Conservation (phyloP, 805 yeast genomes). For the Kodamaea laetipori region DNA sequence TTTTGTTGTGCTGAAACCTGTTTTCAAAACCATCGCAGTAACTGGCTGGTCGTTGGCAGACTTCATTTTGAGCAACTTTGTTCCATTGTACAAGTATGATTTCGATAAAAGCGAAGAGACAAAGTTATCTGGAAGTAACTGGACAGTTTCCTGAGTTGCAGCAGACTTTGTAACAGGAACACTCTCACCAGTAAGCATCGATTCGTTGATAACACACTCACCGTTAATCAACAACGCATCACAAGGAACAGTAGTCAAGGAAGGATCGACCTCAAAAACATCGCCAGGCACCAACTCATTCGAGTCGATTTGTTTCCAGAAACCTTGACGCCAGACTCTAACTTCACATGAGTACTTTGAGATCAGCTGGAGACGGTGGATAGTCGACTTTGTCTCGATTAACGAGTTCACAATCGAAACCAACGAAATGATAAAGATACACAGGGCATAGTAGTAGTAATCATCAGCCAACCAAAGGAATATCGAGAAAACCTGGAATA, state of each 20-base stretch:
- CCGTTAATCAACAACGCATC: slow-evolving; percentile 87
- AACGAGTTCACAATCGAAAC: slow-evolving; percentile 78
- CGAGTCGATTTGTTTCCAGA: slow-evolving; percentile 82
- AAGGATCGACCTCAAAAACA: slow-evolving; percentile 88
- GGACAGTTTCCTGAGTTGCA: slow-evolving; percentile 63
- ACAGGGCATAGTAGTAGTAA: slow-evolving; percentile 90
- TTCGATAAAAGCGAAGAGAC: slow-evolving; percentile 68
- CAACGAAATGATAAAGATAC: slow-evolving; percentile 85
- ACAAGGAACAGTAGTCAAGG: slow-evolving; percentile 74
- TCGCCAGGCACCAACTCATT: slow-evolving; percentile 94
- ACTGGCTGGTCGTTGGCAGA: slow-evolving; percentile 75
- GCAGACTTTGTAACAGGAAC: slow-evolving; percentile 89
- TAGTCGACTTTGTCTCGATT: slow-evolving; percentile 79
- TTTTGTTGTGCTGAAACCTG: slow-evolving; percentile 94
- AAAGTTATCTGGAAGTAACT: slow-evolving; percentile 58
- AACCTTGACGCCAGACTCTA: slow-evolving; percentile 88
- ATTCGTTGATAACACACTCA: slow-evolving; percentile 94
- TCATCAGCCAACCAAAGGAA: slow-evolving; percentile 90
- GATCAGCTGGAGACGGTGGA: slow-evolving; percentile 69
- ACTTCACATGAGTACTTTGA: slow-evolving; percentile 78
- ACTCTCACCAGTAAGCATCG: slow-evolving; percentile 97
- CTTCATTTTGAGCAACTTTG: slow-evolving; percentile 82
- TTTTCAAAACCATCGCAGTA: slow-evolving; percentile 80
- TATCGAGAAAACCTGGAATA: slow-evolving; percentile 92
- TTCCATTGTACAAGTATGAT: slow-evolving; percentile 84